Conservation (phyloP, 192 early-diverging fungal genomes). For the Geranomyces michiganensis region DNA sequence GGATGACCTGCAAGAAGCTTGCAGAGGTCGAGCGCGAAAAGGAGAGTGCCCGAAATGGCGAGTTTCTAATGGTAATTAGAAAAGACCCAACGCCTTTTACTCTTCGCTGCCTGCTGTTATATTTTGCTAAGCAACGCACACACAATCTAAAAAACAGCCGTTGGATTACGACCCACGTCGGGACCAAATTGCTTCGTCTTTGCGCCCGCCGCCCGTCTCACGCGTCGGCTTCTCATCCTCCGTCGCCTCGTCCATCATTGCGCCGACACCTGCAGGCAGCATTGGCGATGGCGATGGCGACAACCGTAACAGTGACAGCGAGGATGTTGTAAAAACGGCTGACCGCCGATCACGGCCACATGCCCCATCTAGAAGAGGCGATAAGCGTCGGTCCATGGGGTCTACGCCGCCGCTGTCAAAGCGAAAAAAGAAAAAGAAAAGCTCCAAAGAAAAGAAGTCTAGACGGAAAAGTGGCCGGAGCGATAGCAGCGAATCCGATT, state of each 20-base stretch:
- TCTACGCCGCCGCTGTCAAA: neutral
- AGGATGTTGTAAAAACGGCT: neutral
- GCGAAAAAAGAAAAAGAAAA: slow-evolving; percentile 17
- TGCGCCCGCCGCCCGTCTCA: too few relatives aligned
- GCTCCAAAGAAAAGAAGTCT: neutral
- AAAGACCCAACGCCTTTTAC: too few relatives aligned
- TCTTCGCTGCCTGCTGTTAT: neutral
- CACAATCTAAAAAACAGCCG: neutral
- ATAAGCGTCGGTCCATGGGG: neutral
- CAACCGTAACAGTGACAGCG: too few relatives aligned
- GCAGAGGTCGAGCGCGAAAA: slow-evolving; percentile 32
- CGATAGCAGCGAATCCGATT: too few relatives aligned
- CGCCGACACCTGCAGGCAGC: neutral
- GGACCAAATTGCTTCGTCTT: too few relatives aligned
- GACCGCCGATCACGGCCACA: neutral
- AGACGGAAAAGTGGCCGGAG: neutral
- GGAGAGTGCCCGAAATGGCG: slow-evolving; percentile 24
- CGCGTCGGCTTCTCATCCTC: too few relatives aligned
- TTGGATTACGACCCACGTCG: slow-evolving; percentile 17
- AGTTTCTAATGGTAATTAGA: slow-evolving; percentile 35
- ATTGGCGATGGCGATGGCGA: neutral
- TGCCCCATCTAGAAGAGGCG: neutral
- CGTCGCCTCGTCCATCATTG: neutral
- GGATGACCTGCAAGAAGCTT: slow-evolving; percentile 5
- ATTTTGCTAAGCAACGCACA: neutral